Base-by-base conservation (phyloP, 192 early-diverging fungal genomes). In the Backusella westeae region DNA sequence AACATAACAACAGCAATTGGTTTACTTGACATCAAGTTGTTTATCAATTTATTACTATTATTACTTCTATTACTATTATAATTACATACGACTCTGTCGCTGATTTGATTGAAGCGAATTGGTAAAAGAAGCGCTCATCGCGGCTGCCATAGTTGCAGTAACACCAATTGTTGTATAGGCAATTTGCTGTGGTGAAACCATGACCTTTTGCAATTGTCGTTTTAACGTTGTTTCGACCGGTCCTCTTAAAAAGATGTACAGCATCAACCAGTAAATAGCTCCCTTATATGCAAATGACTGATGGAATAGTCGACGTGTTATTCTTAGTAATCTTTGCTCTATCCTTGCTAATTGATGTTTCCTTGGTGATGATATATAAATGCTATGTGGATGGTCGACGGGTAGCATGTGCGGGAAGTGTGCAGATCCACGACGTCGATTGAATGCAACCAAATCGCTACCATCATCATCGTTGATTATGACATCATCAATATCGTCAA, bases 321-420 rank as follows among this genome's bases (percentile, higher is more conserved):
- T 36, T 39, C 80, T 67, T 7, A 74, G 21, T 14, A 77, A 9
- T 2, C 70, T 53, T 56, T 77, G 76, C 41, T 81, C 80, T 1
- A 73, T 38, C 1, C 80, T 67, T 19, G 70, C 23, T 5, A 81
- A 29, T 23, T 75, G 76, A 3, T 52, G 56, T 42, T 69, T 75
- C 15, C 77, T 23, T 19, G 80, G 80, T 46, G 76, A 67, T 34
- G 44, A 68, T 8, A 73, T 73, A 39, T 75, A 81, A 2, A 68
- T 71, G 7, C 76, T 78, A 19, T 81, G 75, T 26, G 80, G 80
- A 49, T 78, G 66, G 6, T 65, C 52, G 7, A 59, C 42, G 1
- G 80, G 77, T 21, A 81, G 41, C 44, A 81, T 59, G 29, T 81
- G 76, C 17, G 80, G 80, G 29, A 78, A 81, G 39, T 77, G 80